Percentiles rank a stretch among this genome's conserved stretches.
These are phyloP conservation scores for Leccinum subgranulosum DNA, from an alignment of 768 basidiomycete species.

Conservation along the genomic window DNA sequence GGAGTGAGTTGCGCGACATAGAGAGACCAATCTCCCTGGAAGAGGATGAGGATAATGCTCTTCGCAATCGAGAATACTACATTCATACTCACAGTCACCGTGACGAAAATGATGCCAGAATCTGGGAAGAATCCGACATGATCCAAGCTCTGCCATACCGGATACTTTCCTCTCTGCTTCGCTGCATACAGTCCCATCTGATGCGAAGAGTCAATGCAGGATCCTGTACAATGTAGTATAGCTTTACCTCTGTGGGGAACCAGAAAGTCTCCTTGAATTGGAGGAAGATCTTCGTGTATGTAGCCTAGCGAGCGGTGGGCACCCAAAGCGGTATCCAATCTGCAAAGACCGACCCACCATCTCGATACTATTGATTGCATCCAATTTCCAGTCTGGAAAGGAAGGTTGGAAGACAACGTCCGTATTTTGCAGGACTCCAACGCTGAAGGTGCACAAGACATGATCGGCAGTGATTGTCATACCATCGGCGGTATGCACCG, in stretches of 20 bases:
- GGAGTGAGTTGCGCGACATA: slow-evolving; percentile 55
- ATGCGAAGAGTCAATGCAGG: background rate
- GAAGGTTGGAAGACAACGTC: slow-evolving; percentile 56
- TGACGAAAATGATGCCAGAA: slow-evolving; percentile 43
- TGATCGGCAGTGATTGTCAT: slow-evolving; percentile 48
- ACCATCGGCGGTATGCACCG: slow-evolving; percentile 45
- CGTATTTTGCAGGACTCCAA: slow-evolving; percentile 64
- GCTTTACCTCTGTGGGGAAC: slow-evolving; percentile 43
- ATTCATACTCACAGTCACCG: slow-evolving; percentile 22
- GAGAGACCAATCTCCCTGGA: slow-evolving; percentile 57
- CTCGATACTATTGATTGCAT: no score
- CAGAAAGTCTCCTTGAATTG: slow-evolving; percentile 63
- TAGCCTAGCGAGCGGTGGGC: slow-evolving; percentile 33
- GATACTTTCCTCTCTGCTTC: slow-evolving; percentile 55
- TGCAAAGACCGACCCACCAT: background rate
- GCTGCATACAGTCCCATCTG: slow-evolving; percentile 54
- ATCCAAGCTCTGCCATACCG: slow-evolving; percentile 67
- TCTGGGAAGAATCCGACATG: slow-evolving; percentile 55
- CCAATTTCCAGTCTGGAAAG: slow-evolving; percentile 35
- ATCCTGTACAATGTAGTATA: background rate
- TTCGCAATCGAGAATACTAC: background rate
- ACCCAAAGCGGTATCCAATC: background rate
- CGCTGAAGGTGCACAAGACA: slow-evolving; percentile 64
- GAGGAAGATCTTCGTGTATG: slow-evolving; percentile 68
- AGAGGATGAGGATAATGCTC: background rate